Base-by-base conservation (phyloP, 2,329 filamentous ascomycete species). In the Teratosphaeria epicoccoides region DNA sequence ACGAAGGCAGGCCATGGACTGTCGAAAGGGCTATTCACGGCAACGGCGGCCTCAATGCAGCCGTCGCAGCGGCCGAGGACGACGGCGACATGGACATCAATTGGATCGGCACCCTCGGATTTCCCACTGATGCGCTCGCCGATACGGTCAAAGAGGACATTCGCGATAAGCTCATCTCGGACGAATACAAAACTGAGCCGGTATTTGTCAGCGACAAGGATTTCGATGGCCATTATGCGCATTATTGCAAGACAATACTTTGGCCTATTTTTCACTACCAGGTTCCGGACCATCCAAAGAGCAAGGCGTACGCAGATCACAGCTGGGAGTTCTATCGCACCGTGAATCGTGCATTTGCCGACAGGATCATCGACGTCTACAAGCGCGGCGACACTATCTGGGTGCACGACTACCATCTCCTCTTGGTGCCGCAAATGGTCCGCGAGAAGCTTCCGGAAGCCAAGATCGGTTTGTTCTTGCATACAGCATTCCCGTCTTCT, bases 181-280 rank as follows among this genome's bases (percentile, higher is more conserved):
- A 95, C 64, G 33, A 40, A 17, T 52, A 63, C 50, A 82, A 93
- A 60, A 89, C 88, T 62, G 70, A 95, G 58, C 82, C 86, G 2
- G 89, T 96, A 28, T 95, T 85, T 67, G 85, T 87, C 68, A 86
- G 82, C 55, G 91, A 97, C 71, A 88, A 85, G 65, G 90, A 97
- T 69, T 89, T 96, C 65, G 86, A 96, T 63, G 89, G 90, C 1
- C 90, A 95, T 70, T 97, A 97, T 66, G 82, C 85, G 11, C 90
- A 96, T 70, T 97, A 93, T 67, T 96, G 90, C 82, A 97, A 97
- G 73, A 88, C 91, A 65, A 95, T 97, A 51, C 76, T 97, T 6
- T 97, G 91, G 91, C 91, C 91, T 1, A 90, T 96, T 54, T 95
- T 97, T 70, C 90, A 97, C 71, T 97, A 97, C 68, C 90, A 96